Conservation (phyloP, 306 rosid species). For the Erythrophleum fordii region DNA sequence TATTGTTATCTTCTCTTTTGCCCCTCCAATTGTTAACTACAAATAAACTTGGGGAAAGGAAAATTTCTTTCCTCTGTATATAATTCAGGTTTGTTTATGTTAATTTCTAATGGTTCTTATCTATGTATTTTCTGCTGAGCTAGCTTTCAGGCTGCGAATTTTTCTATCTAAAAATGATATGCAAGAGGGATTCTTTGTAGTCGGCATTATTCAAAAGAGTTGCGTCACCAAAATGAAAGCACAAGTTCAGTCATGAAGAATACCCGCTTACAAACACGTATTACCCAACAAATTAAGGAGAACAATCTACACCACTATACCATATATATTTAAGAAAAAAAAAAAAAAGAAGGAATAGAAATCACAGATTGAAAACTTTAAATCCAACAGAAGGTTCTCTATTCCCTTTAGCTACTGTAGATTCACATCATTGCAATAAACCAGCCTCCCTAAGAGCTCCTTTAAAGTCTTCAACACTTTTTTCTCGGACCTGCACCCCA, state of each 20-base stretch:
- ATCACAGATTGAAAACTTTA: not conserved
- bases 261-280: not conserved
- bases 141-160: not conserved
- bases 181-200: not conserved
- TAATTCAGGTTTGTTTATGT: not conserved
- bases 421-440: constrained; percentile 35
- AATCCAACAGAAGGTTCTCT: not conserved
- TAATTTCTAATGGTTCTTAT: not conserved
- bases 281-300: not conserved
- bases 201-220: not conserved
- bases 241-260: constrained; percentile 4
- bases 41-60: not conserved
- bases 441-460: constrained; percentile 62
- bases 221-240: not conserved
- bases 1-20: not conserved
- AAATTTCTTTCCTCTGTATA: not conserved
- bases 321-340: not conserved
- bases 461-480: constrained; percentile 50
- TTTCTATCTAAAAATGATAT: not conserved
- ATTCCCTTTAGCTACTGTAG: not conserved
- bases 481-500: constrained; percentile 35
- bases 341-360: not conserved
- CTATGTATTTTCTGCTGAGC: not conserved
- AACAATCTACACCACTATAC: not conserved
- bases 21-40: not conserved